phyloP scores from a whole-genome alignment of 176 grass and related monocot species.

The Hordeum marinum region DNA sequence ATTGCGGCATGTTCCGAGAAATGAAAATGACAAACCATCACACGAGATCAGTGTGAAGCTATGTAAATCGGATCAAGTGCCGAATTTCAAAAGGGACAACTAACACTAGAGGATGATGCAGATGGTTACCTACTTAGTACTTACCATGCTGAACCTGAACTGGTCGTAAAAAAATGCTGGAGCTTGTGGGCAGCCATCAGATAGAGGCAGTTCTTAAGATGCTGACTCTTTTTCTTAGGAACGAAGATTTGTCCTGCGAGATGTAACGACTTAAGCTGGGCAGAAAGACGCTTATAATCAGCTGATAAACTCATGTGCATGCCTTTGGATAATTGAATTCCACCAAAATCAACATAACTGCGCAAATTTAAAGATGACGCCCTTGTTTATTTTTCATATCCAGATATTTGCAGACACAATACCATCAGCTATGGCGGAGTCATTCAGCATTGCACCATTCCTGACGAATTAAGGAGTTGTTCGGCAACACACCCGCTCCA shows the following conservation, averaged over 20 bases:
- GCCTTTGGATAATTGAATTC: not conserved
- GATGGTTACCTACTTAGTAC: slow-evolving; percentile 8
- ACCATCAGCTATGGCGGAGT: not conserved
- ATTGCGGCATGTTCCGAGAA: not conserved
- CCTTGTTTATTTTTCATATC: not conserved
- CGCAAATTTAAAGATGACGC: not conserved
- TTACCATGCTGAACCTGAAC: not conserved
- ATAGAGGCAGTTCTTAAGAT: not conserved
- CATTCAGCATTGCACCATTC: not conserved
- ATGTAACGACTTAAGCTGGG: not conserved
- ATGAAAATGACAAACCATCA: not conserved
- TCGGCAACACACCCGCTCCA: too few relatives aligned
- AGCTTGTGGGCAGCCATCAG: not conserved
- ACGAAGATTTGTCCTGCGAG: not conserved
- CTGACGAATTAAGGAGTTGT: not conserved
- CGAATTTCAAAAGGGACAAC: not conserved
- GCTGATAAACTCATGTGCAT: not conserved
- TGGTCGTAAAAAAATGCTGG: not conserved
- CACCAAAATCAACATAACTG: not conserved
- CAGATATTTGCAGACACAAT: not conserved
- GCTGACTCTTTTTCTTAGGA: not conserved
- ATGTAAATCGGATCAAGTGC: not conserved
- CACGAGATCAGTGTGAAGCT: not conserved
- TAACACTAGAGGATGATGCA: slow-evolving; percentile 11
- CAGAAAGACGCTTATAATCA: not conserved